phyloP scores from a whole-genome alignment of 1,284 basidiomycete genomes.

The Sporisorium exsertum region DNA sequence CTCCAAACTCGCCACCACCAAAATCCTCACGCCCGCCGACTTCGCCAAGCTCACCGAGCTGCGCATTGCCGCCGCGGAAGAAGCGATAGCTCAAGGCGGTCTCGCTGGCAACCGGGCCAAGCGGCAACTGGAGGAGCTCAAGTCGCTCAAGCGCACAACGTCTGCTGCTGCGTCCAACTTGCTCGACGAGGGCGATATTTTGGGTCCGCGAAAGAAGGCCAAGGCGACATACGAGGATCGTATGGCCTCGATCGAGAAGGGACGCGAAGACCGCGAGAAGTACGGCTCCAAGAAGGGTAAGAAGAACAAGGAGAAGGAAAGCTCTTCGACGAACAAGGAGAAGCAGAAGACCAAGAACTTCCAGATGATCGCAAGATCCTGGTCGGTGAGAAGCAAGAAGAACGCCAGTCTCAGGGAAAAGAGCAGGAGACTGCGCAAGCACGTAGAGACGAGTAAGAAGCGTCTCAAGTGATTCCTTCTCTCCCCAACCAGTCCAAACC shows the following conservation, averaged over 20 bases:
- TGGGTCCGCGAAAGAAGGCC: slow-evolving; percentile 91
- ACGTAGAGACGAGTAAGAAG: slow-evolving; percentile 65
- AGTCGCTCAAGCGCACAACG: slow-evolving; percentile 72
- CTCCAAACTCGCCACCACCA: slow-evolving; percentile 77
- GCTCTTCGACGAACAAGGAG: slow-evolving; percentile 61
- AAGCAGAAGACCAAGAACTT: slow-evolving; percentile 67
- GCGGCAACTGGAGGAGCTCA: slow-evolving; percentile 76
- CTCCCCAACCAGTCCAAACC: background rate
- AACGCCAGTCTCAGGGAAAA: slow-evolving; percentile 66
- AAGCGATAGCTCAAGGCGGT: slow-evolving; percentile 71
- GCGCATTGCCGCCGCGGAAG: slow-evolving; percentile 80
- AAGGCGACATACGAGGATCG: slow-evolving; percentile 96
- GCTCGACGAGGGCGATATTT: slow-evolving; percentile 73
- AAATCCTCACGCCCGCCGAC: slow-evolving; percentile 97
- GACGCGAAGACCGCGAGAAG: slow-evolving; percentile 94
- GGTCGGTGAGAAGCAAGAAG: slow-evolving; percentile 65
- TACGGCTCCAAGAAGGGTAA: slow-evolving; percentile 75
- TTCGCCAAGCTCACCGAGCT: slow-evolving; percentile 93
- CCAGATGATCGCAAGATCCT: slow-evolving; percentile 64
- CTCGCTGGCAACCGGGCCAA: slow-evolving; percentile 55
- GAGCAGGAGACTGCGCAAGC: slow-evolving; percentile 57
- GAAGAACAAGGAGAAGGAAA: slow-evolving; percentile 66
- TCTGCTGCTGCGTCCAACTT: slow-evolving; percentile 64
- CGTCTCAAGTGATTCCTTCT: slow-evolving; percentile 37
- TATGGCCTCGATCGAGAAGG: slow-evolving; percentile 89